These are phyloP conservation scores for Zygotorulaspora mrakii DNA, from an alignment of 1,139 yeast species.

Conservation along the genomic window DNA sequence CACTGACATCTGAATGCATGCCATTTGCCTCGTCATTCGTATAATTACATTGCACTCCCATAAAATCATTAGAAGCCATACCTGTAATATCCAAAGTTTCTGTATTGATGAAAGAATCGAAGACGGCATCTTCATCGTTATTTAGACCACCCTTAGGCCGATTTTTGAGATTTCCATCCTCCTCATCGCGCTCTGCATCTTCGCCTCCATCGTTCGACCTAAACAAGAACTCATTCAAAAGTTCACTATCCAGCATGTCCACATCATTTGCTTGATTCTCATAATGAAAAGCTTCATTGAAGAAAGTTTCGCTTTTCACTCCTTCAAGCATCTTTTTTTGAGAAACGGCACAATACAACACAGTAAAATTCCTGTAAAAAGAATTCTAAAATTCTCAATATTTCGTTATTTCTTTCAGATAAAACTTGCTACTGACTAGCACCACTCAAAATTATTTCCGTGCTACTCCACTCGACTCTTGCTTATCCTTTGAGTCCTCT, in stretches of 20 bases:
- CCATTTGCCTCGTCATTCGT: constrained; percentile 9
- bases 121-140: constrained; percentile 24
- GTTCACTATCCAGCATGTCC: constrained; percentile 20
- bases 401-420: too few relatives aligned
- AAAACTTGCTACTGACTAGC: too few relatives aligned
- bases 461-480: too few relatives aligned
- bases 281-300: constrained; percentile 5
- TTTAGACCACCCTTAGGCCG: neutral
- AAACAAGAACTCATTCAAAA: constrained; percentile 23
- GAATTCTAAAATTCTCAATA: too few relatives aligned
- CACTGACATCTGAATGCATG: constrained; percentile 9
- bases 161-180: constrained; percentile 7
- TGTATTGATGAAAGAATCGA: constrained; percentile 28
- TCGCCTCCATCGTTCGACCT: constrained; percentile 11
- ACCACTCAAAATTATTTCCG: too few relatives aligned
- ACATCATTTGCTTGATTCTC: constrained; percentile 8
- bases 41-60: constrained; percentile 3
- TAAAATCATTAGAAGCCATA: constrained; percentile 5
- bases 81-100: constrained; percentile 18
- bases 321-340: constrained; percentile 8
- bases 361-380: neutral
- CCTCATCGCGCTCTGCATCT: constrained; percentile 6
- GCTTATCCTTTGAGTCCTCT: too few relatives aligned
- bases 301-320: constrained; percentile 11
- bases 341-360: neutral